phyloP scores from a whole-genome alignment of 257 asterid genomes.

The Solanum pimpinellifolium region DNA sequence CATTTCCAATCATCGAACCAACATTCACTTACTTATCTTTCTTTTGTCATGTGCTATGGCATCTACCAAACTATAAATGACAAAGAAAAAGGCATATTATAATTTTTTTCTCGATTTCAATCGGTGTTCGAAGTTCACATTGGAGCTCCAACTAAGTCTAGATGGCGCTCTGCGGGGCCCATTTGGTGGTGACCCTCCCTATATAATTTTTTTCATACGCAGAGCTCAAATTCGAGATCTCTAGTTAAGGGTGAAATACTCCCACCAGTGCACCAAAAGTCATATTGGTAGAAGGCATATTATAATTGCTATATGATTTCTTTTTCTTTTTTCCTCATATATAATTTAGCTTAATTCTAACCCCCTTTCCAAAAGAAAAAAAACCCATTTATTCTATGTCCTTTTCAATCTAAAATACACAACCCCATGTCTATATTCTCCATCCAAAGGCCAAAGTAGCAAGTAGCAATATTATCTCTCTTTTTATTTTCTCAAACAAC shows the following conservation, averaged over 20 bases:
- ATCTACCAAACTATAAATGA: not conserved
- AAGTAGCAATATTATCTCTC: not conserved
- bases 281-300: not conserved
- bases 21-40: not conserved
- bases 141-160: no score
- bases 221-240: no score
- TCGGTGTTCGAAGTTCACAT: no score
- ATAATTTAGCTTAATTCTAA: not conserved
- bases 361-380: not conserved
- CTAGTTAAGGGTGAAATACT: no score
- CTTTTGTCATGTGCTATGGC: not conserved
- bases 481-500: not conserved
- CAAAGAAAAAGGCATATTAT: not conserved
- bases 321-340: not conserved
- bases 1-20: not conserved
- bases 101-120: no score
- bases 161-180: no score
- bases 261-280: no score
- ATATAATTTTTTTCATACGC: accelerated
- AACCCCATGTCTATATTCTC: not conserved
- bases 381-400: not conserved
- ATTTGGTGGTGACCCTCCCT: no score
- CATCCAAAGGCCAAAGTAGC: not conserved
- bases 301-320: not conserved
- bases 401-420: not conserved